phyloP scores from a whole-genome alignment of 2,329 filamentous ascomycete species.

The Clonostachys byssicola region DNA sequence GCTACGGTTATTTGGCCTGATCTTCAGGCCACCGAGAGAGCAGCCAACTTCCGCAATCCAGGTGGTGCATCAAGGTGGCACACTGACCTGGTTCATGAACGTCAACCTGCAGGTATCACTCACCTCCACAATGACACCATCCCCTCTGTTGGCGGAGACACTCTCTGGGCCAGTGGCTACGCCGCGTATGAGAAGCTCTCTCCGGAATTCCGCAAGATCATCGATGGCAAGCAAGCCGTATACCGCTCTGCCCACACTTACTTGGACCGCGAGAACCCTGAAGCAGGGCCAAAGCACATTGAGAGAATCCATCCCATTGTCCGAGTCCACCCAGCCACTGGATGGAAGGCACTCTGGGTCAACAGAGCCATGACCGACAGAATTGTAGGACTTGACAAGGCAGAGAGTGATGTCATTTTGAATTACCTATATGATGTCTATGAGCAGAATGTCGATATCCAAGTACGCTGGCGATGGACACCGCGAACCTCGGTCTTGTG shows the following conservation, averaged over 20 bases:
- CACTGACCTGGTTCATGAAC: conserved; percentile 66
- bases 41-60: conserved; percentile 60
- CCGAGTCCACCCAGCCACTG: conserved; percentile 70
- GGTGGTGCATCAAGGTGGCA: conserved; percentile 69
- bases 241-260: conserved; percentile 71
- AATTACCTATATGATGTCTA: conserved; percentile 65
- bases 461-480: conserved; percentile 69
- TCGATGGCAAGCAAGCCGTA: conserved; percentile 72
- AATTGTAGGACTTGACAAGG: conserved; percentile 66
- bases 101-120: conserved; percentile 66
- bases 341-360: conserved; percentile 72
- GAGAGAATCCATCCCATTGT: conserved; percentile 70
- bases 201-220: conserved; percentile 67
- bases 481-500: conserved; percentile 63
- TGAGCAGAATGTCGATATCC: conserved; percentile 67
- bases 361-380: conserved; percentile 65
- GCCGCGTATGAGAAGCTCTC: conserved; percentile 75
- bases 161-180: conserved; percentile 69
- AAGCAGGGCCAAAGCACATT: conserved; percentile 60
- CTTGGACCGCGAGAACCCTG: conserved; percentile 57
- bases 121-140: conserved; percentile 68
- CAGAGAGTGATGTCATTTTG: conserved; percentile 65
- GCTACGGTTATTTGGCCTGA: conserved; percentile 69
- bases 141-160: conserved; percentile 66
- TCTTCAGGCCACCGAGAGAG: conserved; percentile 56